phyloP scores from a whole-genome alignment of 2,329 filamentous ascomycete genomes.

The Fusarium graminum region DNA sequence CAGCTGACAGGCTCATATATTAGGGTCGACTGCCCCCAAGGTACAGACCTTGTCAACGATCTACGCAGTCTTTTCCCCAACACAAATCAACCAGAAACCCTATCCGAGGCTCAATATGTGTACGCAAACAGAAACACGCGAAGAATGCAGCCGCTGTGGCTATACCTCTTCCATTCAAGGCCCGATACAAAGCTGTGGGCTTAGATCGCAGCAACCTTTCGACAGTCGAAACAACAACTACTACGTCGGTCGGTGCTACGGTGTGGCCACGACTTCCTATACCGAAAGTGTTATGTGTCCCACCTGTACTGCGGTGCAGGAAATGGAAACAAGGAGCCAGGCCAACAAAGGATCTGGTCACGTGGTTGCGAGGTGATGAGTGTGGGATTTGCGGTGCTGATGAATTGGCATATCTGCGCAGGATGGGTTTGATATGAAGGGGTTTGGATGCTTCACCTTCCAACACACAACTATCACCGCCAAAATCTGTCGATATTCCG shows the following conservation, averaged over 20 bases:
- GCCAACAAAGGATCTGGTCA: conserved; percentile 4
- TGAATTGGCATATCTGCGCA: not conserved
- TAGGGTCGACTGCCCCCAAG: conserved; percentile 21
- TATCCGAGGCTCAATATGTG: conserved; percentile 25
- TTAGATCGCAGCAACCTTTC: conserved; percentile 25
- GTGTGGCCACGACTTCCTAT: conserved; percentile 36
- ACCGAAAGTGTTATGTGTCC: conserved; percentile 24
- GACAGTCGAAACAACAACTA: conserved; percentile 21
- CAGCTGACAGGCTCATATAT: conserved; percentile 40
- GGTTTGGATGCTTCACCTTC: too few relatives aligned
- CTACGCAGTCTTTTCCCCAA: not conserved
- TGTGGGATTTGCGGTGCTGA: not conserved
- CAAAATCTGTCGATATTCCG: too few relatives aligned
- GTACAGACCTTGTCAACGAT: conserved; percentile 7
- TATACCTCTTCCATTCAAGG: conserved; percentile 9
- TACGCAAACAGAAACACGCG: conserved; percentile 34
- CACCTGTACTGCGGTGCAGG: conserved; percentile 13
- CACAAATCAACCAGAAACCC: not conserved
- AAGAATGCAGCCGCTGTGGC: conserved; percentile 34
- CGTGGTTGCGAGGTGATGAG: conserved; percentile 7
- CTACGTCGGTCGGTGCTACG: conserved; percentile 26
- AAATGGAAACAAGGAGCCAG: conserved; percentile 15
- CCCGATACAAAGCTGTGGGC: conserved; percentile 30
- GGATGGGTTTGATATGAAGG: not conserved
- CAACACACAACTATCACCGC: too few relatives aligned